phyloP scores from a whole-genome alignment of 106 monocot species.

The Phalaenopsis aphrodite region DNA sequence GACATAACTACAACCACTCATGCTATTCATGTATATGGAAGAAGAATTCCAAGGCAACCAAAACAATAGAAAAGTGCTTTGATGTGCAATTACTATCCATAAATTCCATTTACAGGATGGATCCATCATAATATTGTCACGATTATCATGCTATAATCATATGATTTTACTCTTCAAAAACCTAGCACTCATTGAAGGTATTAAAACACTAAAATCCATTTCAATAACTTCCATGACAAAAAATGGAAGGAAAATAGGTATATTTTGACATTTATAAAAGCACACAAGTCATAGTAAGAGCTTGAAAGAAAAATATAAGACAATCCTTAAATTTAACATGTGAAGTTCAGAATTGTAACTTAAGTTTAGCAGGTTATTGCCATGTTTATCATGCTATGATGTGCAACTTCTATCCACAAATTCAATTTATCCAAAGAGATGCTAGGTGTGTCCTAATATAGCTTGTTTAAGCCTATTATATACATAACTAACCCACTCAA shows the following conservation, averaged over 20 bases:
- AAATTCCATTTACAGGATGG: no score
- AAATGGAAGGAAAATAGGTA: neutral
- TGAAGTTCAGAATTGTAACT: neutral
- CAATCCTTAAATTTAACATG: neutral
- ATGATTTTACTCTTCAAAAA: neutral
- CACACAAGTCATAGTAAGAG: neutral
- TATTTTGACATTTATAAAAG: neutral
- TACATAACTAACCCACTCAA: no score
- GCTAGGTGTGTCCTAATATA: neutral
- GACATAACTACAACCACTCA: no score
- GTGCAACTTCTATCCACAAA: conserved; percentile 2
- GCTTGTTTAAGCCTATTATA: no score
- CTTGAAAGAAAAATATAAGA: neutral
- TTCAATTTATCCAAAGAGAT: neutral
- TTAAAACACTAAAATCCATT: neutral
- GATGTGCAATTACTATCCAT: no score
- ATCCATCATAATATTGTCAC: no score
- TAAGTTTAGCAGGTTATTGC: neutral
- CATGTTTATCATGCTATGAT: neutral
- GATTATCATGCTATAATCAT: neutral
- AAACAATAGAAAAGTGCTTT: no score
- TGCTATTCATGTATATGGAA: no score
- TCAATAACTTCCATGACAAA: neutral
- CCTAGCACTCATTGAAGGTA: neutral
- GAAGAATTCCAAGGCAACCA: no score